Evolutionary conservation across 345 rosid species (phyloP).

Genomic region (Mangifera indica): DNA sequence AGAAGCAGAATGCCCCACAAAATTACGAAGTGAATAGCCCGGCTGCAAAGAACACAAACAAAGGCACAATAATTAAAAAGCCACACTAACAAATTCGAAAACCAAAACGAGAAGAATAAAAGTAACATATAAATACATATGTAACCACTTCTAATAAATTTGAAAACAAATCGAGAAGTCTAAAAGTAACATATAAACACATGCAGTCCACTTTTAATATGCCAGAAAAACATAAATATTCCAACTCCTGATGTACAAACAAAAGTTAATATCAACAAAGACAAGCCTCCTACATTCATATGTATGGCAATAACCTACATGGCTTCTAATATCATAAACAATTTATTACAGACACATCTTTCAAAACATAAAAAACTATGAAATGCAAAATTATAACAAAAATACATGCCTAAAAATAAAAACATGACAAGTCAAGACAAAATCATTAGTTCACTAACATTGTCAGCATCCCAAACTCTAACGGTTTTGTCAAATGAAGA

Average conservation of each 20-base stretch:
- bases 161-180: neutral
- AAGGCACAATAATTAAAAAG: neutral
- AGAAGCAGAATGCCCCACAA: constrained; percentile 70
- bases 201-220: too few relatives aligned
- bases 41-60: constrained; percentile 52
- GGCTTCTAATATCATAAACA: neutral
- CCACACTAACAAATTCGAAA: neutral
- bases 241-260: neutral
- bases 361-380: too few relatives aligned
- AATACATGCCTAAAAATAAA: neutral
- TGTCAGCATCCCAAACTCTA: constrained; percentile 98
- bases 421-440: constrained; percentile 11
- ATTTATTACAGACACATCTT: neutral
- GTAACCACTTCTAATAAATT: neutral
- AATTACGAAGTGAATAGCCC: constrained; percentile 74
- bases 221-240: neutral
- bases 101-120: neutral
- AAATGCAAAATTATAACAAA: neutral
- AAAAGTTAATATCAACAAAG: neutral
- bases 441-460: constrained; percentile 45
- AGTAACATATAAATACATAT: neutral
- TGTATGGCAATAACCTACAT: neutral
- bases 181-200: neutral
- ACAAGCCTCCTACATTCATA: constrained; percentile 1
- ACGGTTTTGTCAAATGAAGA: constrained; percentile 97